Evolutionary conservation across 1,284 basidiomycete genomes (phyloP), one percentile per base, ranked within the genome.

Genomic region (Fomitiporia mediterranea): DNA sequence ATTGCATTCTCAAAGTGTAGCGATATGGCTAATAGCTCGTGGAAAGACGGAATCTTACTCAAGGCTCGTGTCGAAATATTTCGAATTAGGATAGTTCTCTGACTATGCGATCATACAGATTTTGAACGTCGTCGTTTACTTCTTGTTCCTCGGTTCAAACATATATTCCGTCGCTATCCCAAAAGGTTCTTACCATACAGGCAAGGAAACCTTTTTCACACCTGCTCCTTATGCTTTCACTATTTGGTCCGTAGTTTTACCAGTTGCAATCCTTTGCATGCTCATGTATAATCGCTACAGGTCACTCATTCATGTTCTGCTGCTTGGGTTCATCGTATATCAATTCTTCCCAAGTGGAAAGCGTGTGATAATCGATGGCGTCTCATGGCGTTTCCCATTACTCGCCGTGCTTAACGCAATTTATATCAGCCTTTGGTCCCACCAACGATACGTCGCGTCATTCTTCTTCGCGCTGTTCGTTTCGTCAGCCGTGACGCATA

Each of bases 321-420:
- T 97, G 51, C 80, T 97, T 57, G 91, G 93, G 40, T 91, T 88
- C 30, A 75, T 95, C 65, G 79, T 94, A 72, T 95, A 91, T 80
- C 93, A 95, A 68, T 95, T 94, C 80, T 84, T 83, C 71, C 78
- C 84, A 21, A 65, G 65, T 17, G 94, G 93, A 37, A 92, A 95
- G 71, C 75, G 73, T 40, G 78, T 86, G 66, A 83, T 97, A 63
- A 77, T 96, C 59, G 91, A 95, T 67, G 89, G 85, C 46, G 82
- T 98, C 62, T 80, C 82, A 28, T 97, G 94, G 93, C 80, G 92
- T 52, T 89, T 97, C 72, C 89, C 93, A 8, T 74, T 95, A 49
- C 83, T 97, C 42, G 89, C 81, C 55, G 66, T 94, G 46, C 79
- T 98, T 61, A 96, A 94, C 69, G 76, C 86, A 59, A 77, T 91